A percentile compares a stretch with the other conserved stretches of the same genome.
These are phyloP conservation scores for Sarocladium brachiariae DNA, from an alignment of 2,329 filamentous ascomycete species.

Conservation along the genomic window DNA sequence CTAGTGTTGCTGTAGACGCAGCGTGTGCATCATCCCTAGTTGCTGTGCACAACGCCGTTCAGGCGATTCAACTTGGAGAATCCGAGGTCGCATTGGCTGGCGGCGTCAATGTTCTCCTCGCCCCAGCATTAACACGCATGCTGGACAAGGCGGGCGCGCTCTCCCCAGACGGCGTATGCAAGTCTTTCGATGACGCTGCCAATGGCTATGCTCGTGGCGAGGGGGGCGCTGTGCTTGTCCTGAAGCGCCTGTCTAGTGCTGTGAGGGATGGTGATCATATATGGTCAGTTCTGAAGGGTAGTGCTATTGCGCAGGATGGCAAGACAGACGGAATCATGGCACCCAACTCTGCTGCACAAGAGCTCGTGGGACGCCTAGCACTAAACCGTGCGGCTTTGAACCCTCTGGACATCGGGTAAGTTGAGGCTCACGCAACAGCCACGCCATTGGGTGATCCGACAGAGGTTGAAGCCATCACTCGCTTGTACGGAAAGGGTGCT, in stretches of 20 bases:
- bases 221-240: slow-evolving; percentile 50
- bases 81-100: neutral
- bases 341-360: slow-evolving; percentile 46
- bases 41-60: slow-evolving; percentile 23
- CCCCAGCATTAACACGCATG: neutral
- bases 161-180: neutral
- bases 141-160: too few species aligned
- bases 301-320: slow-evolving; percentile 51
- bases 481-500: slow-evolving; percentile 40
- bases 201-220: slow-evolving; percentile 58
- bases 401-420: slow-evolving; percentile 30
- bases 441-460: slow-evolving; percentile 21
- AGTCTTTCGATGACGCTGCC: neutral
- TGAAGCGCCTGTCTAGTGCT: slow-evolving; percentile 54
- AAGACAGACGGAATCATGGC: slow-evolving; percentile 43
- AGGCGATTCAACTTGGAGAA: slow-evolving; percentile 23
- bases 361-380: slow-evolving; percentile 35
- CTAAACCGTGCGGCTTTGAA: neutral
- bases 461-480: slow-evolving; percentile 28
- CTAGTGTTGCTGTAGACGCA: slow-evolving; percentile 27
- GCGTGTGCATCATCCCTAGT: slow-evolving; percentile 30
- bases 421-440: slow-evolving; percentile 39
- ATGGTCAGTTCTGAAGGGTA: slow-evolving; percentile 47
- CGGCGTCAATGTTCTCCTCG: neutral
- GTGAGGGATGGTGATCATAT: slow-evolving; percentile 52